Percentiles rank a stretch among this genome's conserved stretches.
These are phyloP conservation scores for Nemania abortiva DNA, from an alignment of 2,329 filamentous ascomycete species.

Conservation along the genomic window DNA sequence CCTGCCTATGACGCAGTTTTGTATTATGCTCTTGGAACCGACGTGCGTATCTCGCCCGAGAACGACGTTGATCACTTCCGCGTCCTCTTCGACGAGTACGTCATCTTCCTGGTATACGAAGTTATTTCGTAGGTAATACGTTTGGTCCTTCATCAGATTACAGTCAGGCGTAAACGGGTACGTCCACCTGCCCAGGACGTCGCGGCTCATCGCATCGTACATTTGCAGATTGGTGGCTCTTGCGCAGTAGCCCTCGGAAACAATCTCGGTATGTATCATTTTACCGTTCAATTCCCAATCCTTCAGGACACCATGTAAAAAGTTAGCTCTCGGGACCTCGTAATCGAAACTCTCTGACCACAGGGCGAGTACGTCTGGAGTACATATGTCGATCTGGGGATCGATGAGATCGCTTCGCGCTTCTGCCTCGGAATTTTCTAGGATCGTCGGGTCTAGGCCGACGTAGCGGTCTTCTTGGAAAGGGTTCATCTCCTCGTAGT, in stretches of 20 bases:
- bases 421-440: conserved; percentile 80
- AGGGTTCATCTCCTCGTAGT: conserved; percentile 92
- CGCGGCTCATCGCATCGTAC: conserved; percentile 89
- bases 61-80: conserved; percentile 76
- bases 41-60: conserved; percentile 82
- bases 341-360: conserved; percentile 99
- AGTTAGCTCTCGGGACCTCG: conserved; percentile 87
- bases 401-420: conserved; percentile 90
- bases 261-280: conserved; percentile 91
- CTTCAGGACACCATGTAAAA: conserved; percentile 91
- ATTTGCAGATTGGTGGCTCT: conserved; percentile 86
- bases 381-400: conserved; percentile 96
- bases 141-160: conserved; percentile 82
- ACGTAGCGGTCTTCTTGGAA: conserved; percentile 73
- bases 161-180: conserved; percentile 91
- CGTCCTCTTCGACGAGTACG: conserved; percentile 79
- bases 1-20: conserved; percentile 83
- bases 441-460: conserved; percentile 81
- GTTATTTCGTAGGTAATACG: conserved; percentile 77
- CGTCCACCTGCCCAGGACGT: conserved; percentile 88
- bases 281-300: conserved; percentile 98
- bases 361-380: conserved; percentile 90
- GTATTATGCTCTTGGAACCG: conserved; percentile 76
- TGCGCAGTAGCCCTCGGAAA: conserved; percentile 86
- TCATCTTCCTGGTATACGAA: conserved; percentile 83